phyloP scores from a whole-genome alignment of 768 basidiomycete genomes.

The Russula ochroleuca region DNA sequence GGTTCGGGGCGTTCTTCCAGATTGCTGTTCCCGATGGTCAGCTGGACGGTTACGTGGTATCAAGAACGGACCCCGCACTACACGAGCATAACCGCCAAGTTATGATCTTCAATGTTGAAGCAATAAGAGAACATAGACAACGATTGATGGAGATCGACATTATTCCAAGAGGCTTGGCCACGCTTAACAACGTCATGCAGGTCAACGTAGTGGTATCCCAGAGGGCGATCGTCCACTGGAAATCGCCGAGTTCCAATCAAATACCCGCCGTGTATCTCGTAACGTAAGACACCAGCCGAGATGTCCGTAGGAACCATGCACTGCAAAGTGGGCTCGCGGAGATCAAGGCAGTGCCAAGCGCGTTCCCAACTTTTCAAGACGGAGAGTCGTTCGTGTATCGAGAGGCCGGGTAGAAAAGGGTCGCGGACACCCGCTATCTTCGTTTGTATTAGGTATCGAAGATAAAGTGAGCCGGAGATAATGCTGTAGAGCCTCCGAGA shows the following conservation, averaged over 20 bases:
- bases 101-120: slow-evolving; percentile 19
- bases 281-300: slow-evolving; percentile 8
- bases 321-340: slow-evolving; percentile 15
- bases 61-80: slow-evolving; percentile 10
- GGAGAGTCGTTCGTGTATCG: slow-evolving; percentile 17
- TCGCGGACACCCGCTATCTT: slow-evolving; percentile 19
- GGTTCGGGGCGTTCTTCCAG: slow-evolving; percentile 16
- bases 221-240: slow-evolving; percentile 19
- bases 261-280: slow-evolving; percentile 22
- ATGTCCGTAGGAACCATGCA: slow-evolving; percentile 16
- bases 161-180: slow-evolving; percentile 9
- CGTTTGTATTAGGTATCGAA: slow-evolving; percentile 20
- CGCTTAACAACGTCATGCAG: slow-evolving; percentile 12
- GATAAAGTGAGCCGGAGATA: slow-evolving; percentile 17
- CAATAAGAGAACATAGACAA: slow-evolving; percentile 14
- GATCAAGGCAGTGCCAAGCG: slow-evolving; percentile 17
- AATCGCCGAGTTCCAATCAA: slow-evolving; percentile 16
- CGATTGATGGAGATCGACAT: slow-evolving; percentile 19
- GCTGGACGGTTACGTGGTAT: background rate
- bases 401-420: slow-evolving; percentile 12
- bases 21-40: slow-evolving; percentile 12
- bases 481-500: slow-evolving; percentile 17
- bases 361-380: slow-evolving; percentile 19
- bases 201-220: slow-evolving; percentile 20
- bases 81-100: slow-evolving; percentile 20